These are phyloP conservation scores for Huntiella decipiens DNA, from an alignment of 2,329 filamentous ascomycete genomes.

Conservation along the genomic window DNA sequence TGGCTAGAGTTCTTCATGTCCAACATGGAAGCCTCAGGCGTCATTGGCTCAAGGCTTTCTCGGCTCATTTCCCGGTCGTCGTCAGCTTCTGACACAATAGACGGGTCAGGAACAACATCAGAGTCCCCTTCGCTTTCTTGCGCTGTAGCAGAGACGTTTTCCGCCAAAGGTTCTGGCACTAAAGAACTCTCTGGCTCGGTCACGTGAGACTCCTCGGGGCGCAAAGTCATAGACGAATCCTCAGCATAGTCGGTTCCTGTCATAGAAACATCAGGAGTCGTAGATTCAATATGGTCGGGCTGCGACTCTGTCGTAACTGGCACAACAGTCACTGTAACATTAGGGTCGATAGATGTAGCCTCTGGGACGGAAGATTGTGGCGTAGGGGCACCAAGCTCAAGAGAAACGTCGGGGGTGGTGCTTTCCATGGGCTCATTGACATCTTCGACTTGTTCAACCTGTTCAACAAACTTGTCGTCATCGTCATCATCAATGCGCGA, in stretches of 20 bases:
- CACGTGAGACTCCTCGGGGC: not conserved
- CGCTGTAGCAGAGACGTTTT: not conserved
- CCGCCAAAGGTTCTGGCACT: not conserved
- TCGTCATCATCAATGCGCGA: not conserved
- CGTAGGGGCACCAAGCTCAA: not conserved
- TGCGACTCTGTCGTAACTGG: not conserved
- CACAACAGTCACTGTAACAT: not conserved
- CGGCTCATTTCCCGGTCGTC: conserved; percentile 9
- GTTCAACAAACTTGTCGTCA: not conserved
- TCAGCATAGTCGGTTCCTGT: conserved; percentile 8
- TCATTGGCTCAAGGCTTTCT: conserved; percentile 7
- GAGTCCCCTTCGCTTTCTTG: conserved; percentile 3
- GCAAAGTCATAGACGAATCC: not conserved
- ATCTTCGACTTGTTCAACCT: conserved; percentile 1
- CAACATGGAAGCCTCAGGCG: conserved; percentile 7
- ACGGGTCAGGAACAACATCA: conserved; percentile 10
- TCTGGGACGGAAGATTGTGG: not conserved
- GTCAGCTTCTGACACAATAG: conserved; percentile 11
- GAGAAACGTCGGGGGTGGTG: not conserved
- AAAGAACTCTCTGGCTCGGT: not conserved
- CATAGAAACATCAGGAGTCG: conserved; percentile 1
- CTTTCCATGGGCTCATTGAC: not conserved
- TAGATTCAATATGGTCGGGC: not conserved
- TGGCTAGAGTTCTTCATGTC: conserved; percentile 11
- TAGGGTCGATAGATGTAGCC: too few relatives aligned